phyloP scores from a whole-genome alignment of 1,284 basidiomycete species.

The Lentinula novae-zelandiae region DNA sequence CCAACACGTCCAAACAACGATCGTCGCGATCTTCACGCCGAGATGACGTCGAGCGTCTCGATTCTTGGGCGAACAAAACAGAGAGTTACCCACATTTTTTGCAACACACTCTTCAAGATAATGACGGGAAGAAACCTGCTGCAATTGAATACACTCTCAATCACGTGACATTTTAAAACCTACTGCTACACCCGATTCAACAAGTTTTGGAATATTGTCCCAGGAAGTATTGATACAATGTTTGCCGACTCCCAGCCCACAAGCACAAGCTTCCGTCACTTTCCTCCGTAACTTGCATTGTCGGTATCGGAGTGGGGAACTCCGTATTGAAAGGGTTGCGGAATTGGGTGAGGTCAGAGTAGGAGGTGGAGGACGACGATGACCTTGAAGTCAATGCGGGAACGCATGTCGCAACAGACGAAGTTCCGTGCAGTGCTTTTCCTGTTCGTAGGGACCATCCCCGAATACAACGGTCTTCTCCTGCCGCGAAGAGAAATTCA shows the following conservation, averaged over 20 bases:
- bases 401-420: background rate
- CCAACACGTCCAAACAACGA: no score
- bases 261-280: constrained; percentile 4
- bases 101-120: no score
- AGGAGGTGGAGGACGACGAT: background rate
- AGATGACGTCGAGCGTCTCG: no score
- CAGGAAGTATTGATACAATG: constrained; percentile 6
- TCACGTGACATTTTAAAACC: no score
- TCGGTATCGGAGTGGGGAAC: background rate
- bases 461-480: constrained; percentile 58
- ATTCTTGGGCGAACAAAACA: no score
- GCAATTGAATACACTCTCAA: no score
- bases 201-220: background rate
- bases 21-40: no score
- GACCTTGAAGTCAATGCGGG: background rate
- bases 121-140: no score
- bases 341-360: background rate
- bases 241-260: constrained; percentile 3
- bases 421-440: constrained; percentile 26
- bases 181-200: background rate
- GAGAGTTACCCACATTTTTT: no score
- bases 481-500: constrained; percentile 70
- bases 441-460: constrained; percentile 66
- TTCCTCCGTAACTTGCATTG: constrained; percentile 11
- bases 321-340: constrained; percentile 1